These are phyloP conservation scores for Paxillus rubicundulus DNA, from an alignment of 768 basidiomycete genomes.

Conservation along the genomic window DNA sequence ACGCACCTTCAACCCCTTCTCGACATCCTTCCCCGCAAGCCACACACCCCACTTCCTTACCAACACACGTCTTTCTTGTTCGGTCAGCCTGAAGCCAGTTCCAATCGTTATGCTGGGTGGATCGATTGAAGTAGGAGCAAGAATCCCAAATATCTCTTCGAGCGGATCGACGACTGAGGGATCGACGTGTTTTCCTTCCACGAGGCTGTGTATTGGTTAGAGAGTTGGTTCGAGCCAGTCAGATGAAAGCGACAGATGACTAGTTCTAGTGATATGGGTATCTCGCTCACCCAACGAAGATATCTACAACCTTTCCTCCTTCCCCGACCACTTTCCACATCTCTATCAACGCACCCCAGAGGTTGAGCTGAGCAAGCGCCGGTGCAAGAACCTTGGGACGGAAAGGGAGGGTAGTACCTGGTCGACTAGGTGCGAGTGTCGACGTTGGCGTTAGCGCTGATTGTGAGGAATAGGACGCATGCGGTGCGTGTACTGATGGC, in stretches of 20 bases:
- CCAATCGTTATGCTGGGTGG: constrained; percentile 1
- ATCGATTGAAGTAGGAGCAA: constrained; percentile 13
- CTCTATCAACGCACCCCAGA: constrained; percentile 27
- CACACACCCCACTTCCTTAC: constrained; percentile 79
- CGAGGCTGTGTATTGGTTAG: constrained; percentile 13
- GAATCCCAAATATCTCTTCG: constrained; percentile 27
- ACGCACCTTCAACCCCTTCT: constrained; percentile 67
- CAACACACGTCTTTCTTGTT: constrained; percentile 49
- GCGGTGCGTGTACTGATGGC: constrained; percentile 7
- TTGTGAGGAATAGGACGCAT: constrained; percentile 11
- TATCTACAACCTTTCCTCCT: constrained; percentile 18
- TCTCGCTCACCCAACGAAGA: constrained; percentile 25
- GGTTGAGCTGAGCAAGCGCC: constrained; percentile 13
- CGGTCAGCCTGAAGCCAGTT: constrained; percentile 6
- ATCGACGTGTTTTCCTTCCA: constrained; percentile 26
- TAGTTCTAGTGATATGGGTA: neutral
- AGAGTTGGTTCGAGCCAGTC: neutral
- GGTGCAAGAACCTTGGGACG: constrained; percentile 18
- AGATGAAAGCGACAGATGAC: neutral
- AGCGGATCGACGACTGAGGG: constrained; percentile 25
- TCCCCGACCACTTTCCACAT: constrained; percentile 26
- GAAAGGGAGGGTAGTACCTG: constrained; percentile 13
- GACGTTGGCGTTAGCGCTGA: neutral
- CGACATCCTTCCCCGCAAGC: constrained; percentile 67
- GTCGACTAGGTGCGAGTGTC: too few species aligned